Conservation (phyloP, 75 land plant species). For the Sequoiadendron giganteum region DNA sequence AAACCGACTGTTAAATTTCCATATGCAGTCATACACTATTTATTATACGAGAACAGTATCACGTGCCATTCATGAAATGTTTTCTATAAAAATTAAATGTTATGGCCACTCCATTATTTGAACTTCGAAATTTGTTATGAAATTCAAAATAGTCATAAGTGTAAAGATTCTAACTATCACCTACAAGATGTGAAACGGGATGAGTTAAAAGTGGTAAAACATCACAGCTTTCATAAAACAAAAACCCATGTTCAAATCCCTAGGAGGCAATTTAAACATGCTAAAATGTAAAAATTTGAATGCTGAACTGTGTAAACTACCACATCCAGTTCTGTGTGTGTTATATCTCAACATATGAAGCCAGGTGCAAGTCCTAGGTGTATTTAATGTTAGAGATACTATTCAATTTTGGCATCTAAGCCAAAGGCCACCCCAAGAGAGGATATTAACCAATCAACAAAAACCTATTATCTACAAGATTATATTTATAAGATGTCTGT, state of each 20-base stretch:
- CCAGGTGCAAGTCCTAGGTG: no score
- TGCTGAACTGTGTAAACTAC: no score
- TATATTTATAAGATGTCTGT: neutral
- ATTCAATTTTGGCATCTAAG: no score
- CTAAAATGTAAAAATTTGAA: no score
- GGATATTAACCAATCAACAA: neutral
- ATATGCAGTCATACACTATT: neutral
- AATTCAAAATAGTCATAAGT: neutral
- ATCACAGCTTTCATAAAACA: no score
- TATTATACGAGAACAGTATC: neutral
- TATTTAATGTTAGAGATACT: no score
- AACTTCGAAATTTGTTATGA: neutral
- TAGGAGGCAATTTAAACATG: no score
- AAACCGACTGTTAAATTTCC: neutral
- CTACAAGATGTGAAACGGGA: no score
- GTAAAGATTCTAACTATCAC: neutral
- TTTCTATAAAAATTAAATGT: neutral
- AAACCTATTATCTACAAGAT: conserved; percentile 3
- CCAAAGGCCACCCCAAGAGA: no score
- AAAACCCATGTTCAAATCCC: no score
- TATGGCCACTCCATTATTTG: neutral
- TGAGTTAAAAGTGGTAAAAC: neutral
- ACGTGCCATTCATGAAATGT: neutral
- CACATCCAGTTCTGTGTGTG: no score
- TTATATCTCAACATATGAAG: no score